phyloP scores from a whole-genome alignment of 768 basidiomycete species.

The Phlegmacium glaucopus region DNA sequence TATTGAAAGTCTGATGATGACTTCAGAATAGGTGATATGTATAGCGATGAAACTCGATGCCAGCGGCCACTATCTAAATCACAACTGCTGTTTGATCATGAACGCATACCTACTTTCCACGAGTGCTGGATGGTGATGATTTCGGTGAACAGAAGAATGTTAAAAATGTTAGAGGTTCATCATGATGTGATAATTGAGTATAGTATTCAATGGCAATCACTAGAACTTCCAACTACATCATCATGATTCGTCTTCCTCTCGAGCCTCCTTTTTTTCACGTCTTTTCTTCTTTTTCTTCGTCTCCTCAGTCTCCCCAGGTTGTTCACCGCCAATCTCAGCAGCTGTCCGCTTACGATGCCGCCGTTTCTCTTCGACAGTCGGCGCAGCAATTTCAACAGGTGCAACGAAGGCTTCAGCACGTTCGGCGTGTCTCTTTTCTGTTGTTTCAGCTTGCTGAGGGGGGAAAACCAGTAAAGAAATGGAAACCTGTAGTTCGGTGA shows the following conservation, averaged over 20 bases:
- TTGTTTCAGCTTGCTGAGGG: conserved; percentile 73
- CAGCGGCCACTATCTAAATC: too few relatives aligned
- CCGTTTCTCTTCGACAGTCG: conserved; percentile 76
- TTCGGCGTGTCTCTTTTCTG: conserved; percentile 67
- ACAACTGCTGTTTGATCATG: too few relatives aligned
- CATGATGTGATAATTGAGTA: too few relatives aligned
- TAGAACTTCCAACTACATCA: not conserved
- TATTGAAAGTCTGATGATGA: too few relatives aligned
- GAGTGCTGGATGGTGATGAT: too few relatives aligned
- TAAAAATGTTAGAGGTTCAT: too few relatives aligned
- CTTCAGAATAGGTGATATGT: too few relatives aligned
- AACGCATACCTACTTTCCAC: too few relatives aligned
- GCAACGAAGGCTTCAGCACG: conserved; percentile 88
- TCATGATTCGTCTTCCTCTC: conserved; percentile 13
- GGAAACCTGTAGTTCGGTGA: not conserved
- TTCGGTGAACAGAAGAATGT: too few relatives aligned
- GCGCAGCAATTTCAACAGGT: conserved; percentile 73
- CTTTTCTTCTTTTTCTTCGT: conserved; percentile 33
- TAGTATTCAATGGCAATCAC: not conserved
- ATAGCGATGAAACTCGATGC: too few relatives aligned
- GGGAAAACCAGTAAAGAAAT: conserved; percentile 1
- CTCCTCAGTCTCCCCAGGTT: conserved; percentile 30
- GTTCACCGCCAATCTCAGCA: conserved; percentile 35
- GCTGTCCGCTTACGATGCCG: conserved; percentile 44
- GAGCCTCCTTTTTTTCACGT: conserved; percentile 23